A percentile compares a stretch with the other conserved stretches of the same genome.
These are phyloP conservation scores for Leptomonas seymouri DNA, from an alignment of 208 protist genomes.

Conservation along the genomic window DNA sequence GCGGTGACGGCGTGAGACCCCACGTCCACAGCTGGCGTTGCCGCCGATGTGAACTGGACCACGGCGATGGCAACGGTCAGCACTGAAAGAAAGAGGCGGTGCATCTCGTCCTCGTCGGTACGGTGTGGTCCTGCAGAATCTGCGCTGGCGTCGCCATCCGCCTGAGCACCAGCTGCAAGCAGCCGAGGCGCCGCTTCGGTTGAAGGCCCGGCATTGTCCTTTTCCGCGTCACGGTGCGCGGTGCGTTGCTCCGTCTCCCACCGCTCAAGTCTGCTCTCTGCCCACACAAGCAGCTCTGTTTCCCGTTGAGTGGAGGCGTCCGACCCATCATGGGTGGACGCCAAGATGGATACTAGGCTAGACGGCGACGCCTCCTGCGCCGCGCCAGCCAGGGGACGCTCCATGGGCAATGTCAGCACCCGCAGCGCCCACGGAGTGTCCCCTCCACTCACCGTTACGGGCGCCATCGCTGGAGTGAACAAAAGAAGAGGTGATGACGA, in stretches of 20 bases:
- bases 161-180: not conserved
- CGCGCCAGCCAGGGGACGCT: constrained; percentile 9
- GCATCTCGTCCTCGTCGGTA: constrained; percentile 24
- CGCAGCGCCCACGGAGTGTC: constrained; percentile 16
- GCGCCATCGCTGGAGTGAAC: too few species aligned
- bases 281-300: constrained; percentile 6
- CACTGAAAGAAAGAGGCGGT: constrained; percentile 27
- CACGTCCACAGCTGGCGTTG: not conserved
- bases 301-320: constrained; percentile 1
- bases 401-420: constrained; percentile 25
- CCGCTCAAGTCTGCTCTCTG: constrained; percentile 3
- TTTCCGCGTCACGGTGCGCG: not conserved
- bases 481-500: not conserved
- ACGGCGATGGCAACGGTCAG: constrained; percentile 11
- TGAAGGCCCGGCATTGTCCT: too few species aligned
- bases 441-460: not conserved
- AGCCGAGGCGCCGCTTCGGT: not conserved
- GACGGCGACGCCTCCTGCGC: constrained; percentile 9
- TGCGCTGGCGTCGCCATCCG: not conserved
- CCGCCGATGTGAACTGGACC: constrained; percentile 12
- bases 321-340: not conserved
- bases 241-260: constrained; percentile 1
- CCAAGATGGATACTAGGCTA: not conserved
- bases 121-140: not conserved
- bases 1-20: not conserved